Percentiles rank a stretch among this genome's conserved stretches.
phyloP scores from a whole-genome alignment of 106 monocot genomes.

The Dendrobium nobile region DNA sequence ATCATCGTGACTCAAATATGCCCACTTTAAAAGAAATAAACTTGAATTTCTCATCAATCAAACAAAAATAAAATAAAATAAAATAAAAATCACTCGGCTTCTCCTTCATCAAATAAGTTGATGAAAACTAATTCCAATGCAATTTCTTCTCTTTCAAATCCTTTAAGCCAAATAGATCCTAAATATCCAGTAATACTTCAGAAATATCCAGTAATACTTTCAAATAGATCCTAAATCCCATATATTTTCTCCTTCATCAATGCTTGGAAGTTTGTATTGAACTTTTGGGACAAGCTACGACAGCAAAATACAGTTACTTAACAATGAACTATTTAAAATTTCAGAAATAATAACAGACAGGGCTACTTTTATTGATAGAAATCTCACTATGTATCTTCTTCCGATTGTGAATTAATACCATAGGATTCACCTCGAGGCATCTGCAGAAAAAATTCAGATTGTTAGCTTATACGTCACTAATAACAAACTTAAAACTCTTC shows the following conservation, averaged over 20 bases:
- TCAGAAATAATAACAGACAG: not conserved
- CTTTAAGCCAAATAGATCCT: not conserved
- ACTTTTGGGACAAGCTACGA: not conserved
- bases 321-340: not conserved
- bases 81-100: too few relatives aligned
- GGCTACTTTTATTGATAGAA: conserved; percentile 10
- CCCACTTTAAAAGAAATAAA: too few relatives aligned
- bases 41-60: too few relatives aligned
- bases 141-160: not conserved
- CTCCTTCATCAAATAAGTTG: too few relatives aligned
- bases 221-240: too few relatives aligned
- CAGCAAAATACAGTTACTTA: not conserved
- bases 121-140: not conserved
- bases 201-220: too few relatives aligned
- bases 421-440: conserved; percentile 14
- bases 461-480: not conserved
- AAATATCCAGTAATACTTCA: not conserved
- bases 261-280: not conserved
- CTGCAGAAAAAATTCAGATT: conserved; percentile 17
- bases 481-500: not conserved
- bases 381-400: conserved; percentile 18
- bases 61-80: too few relatives aligned
- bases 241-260: too few relatives aligned
- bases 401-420: conserved; percentile 8
- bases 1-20: too few relatives aligned